Base-by-base conservation (phyloP, 2,329 filamentous ascomycete genomes). In the Fusarium sp. region DNA sequence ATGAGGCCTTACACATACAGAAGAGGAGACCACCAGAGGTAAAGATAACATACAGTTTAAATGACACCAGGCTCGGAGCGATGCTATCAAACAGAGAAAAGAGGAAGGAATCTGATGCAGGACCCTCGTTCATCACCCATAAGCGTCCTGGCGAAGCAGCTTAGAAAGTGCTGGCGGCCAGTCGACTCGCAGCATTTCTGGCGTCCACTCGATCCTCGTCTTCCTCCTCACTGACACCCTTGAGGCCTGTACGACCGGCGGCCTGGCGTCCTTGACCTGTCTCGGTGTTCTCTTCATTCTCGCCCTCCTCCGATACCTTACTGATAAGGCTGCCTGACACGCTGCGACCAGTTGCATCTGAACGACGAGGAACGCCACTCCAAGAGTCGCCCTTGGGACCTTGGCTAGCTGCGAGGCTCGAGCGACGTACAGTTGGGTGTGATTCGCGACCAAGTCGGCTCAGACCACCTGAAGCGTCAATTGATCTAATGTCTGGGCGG, bases 311-410 rank as follows among this genome's bases (percentile, higher is more conserved):
- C 16, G 85, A 83, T 12, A 90, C 82, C 28, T 87, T 85, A n/a
- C 87, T 83, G 68, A 90, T 87, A 69, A 92, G 87, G 77, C 89
- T 92, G 49, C 91, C 90, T 59, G 92, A 93, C 70, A 94, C 86
- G 77, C 90, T 94, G 74, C 94, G 87, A 76, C 88, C 91, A 59
- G 93, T 81, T n/a, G 90, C 90, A 74, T 97, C 93, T 30, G 90
- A 89, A 58, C 93, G 88, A 66, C 96, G 88, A 37, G 94, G 93
- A 28, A 98, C 94, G 61, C 96, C 96, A 75, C 93, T 97, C 96
- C 96, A 99, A 18, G 96, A 92, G 80, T 99, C 96, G n/a, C 96
- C 96, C 82, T 97, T 97, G 51, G 96, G 95, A 0, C 96, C 96
- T 81, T 99, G 96, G 75, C 92, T 96, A 48, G 93, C 92, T 18